These are phyloP conservation scores for Claviceps quebecensis DNA, from an alignment of 2,329 filamentous ascomycete genomes.

Conservation along the genomic window DNA sequence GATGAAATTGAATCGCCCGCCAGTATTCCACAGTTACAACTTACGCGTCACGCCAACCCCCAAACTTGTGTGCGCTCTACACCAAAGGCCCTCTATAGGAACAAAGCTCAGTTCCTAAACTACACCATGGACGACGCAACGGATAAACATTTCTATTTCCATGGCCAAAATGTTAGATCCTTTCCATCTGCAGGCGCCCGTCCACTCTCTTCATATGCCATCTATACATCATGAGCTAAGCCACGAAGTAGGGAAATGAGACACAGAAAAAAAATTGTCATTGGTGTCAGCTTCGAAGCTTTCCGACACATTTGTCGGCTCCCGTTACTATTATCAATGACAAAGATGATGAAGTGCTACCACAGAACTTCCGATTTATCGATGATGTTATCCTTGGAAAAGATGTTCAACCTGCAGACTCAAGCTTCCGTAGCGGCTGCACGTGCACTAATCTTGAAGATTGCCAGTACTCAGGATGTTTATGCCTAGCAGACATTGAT, in stretches of 20 bases:
- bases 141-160: slow-evolving; percentile 35
- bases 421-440: slow-evolving; percentile 56
- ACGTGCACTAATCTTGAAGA: slow-evolving; percentile 45
- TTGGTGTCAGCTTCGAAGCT: slow-evolving; percentile 45
- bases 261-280: slow-evolving; percentile 36
- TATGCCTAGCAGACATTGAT: slow-evolving; percentile 53
- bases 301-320: slow-evolving; percentile 31
- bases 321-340: slow-evolving; percentile 53
- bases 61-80: no score
- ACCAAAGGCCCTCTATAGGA: no score
- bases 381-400: slow-evolving; percentile 42
- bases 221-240: not conserved
- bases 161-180: slow-evolving; percentile 23
- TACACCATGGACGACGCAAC: slow-evolving; percentile 31
- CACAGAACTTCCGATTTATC: slow-evolving; percentile 56
- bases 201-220: not conserved
- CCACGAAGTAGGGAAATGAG: slow-evolving; percentile 16
- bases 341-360: slow-evolving; percentile 40
- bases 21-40: not conserved
- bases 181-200: no score
- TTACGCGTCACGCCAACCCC: not conserved
- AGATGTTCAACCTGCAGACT: slow-evolving; percentile 45
- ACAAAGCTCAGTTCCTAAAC: not conserved
- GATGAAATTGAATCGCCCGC: no score
- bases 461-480: slow-evolving; percentile 55